Evolutionary conservation across 192 early-diverging fungal genomes (phyloP).

Genomic region (Coemansia sp.): DNA sequence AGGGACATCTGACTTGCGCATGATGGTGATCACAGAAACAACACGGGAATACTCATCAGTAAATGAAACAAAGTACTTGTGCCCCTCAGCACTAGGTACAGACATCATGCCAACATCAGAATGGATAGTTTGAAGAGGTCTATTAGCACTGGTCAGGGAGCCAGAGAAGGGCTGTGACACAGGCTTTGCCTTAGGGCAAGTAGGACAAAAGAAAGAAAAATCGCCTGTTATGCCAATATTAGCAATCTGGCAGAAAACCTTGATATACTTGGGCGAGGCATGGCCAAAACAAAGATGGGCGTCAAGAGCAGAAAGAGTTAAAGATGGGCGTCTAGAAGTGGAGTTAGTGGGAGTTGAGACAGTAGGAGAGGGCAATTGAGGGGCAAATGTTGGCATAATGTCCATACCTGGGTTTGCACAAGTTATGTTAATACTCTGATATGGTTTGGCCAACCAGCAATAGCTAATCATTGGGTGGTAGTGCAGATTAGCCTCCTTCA

Average conservation of each 20-base stretch:
- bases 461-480: too few relatives aligned
- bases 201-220: neutral
- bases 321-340: neutral
- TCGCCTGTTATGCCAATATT: neutral
- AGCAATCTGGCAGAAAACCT: neutral
- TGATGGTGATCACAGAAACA: neutral
- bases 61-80: conserved; percentile 13
- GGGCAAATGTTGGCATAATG: too few relatives aligned
- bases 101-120: too few relatives aligned
- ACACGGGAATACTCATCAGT: conserved; percentile 9
- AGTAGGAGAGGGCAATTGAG: too few relatives aligned
- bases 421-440: too few relatives aligned
- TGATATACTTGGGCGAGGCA: neutral
- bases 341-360: neutral
- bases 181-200: neutral
- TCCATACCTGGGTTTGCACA: too few relatives aligned
- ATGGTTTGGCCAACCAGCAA: too few relatives aligned
- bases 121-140: too few relatives aligned
- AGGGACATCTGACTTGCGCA: conserved; percentile 5
- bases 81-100: conserved; percentile 2
- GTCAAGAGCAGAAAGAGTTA: neutral
- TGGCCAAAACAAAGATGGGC: neutral
- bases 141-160: too few relatives aligned
- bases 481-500: too few relatives aligned
- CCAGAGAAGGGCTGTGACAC: neutral